Conservation (phyloP, 192 early-diverging fungal species). For the Coemansia sp. region DNA sequence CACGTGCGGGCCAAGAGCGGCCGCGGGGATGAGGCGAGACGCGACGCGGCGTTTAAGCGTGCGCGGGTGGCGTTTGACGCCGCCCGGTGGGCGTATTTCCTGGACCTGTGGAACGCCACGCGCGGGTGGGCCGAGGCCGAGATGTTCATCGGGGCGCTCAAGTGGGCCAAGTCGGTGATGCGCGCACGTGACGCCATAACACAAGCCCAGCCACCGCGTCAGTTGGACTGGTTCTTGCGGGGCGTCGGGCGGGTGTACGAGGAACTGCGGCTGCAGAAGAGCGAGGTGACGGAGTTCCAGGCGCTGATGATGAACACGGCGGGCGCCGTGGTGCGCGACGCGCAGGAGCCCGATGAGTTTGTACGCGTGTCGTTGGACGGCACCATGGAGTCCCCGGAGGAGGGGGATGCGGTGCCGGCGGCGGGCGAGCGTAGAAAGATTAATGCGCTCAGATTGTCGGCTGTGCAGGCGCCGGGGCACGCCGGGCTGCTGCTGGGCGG, state of each 20-base stretch:
- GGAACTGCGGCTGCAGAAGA: constrained; percentile 33
- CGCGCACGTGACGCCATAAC: constrained; percentile 20
- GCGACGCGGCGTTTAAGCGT: constrained; percentile 35
- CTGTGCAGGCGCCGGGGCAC: constrained; percentile 18
- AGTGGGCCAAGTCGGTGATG: constrained; percentile 41
- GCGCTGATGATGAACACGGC: constrained; percentile 36
- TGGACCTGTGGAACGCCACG: constrained; percentile 41
- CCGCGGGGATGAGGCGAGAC: constrained; percentile 18
- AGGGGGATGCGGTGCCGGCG: too few relatives aligned
- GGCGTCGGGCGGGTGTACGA: constrained; percentile 20
- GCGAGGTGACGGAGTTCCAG: constrained; percentile 48
- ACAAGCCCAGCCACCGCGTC: background rate
- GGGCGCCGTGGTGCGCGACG: constrained; percentile 39
- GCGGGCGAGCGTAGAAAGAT: constrained; percentile 14
- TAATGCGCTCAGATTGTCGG: constrained; percentile 29
- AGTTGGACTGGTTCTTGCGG: constrained; percentile 25
- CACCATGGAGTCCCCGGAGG: too few relatives aligned
- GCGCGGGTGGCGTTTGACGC: constrained; percentile 24
- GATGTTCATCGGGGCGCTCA: constrained; percentile 40
- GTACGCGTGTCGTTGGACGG: constrained; percentile 42
- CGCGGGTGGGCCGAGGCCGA: constrained; percentile 45
- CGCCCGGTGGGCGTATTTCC: constrained; percentile 44
- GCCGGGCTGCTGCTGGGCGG: constrained; percentile 11
- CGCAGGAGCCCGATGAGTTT: constrained; percentile 28
- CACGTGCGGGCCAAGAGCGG: constrained; percentile 34